Evolutionary conservation across 306 rosid genomes (phyloP).

Genomic region (Citrullus colocynthis): DNA sequence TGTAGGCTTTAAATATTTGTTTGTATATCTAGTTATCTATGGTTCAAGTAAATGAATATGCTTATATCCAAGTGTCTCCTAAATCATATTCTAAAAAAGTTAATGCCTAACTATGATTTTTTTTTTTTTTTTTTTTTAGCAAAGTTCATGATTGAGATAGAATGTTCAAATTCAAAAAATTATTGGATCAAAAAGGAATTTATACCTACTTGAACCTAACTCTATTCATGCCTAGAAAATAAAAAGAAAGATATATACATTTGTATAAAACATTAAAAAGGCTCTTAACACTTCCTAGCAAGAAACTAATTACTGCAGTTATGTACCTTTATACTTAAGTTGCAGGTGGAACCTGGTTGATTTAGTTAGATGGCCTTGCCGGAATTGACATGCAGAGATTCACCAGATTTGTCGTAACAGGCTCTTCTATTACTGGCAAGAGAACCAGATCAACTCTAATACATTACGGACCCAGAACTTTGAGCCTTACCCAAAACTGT

Average conservation of each 20-base stretch:
- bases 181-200: neutral
- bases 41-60: neutral
- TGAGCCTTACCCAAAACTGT: slow-evolving; percentile 68
- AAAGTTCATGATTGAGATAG: neutral
- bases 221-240: neutral
- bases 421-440: neutral
- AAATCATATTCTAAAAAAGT: neutral
- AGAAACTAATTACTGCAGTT: neutral
- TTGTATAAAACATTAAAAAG: neutral
- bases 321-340: neutral
- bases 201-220: neutral
- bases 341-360: neutral
- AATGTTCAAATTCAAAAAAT: neutral
- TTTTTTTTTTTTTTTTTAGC: no score
- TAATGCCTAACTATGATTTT: neutral
- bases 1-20: neutral
- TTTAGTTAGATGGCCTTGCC: neutral
- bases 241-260: no score
- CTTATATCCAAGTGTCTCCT: neutral
- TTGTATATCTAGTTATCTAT: neutral
- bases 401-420: neutral
- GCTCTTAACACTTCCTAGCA: neutral
- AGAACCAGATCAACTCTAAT: slow-evolving; percentile 27
- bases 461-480: slow-evolving; percentile 47
- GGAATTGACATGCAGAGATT: neutral